Percentiles rank a stretch among this genome's conserved stretches.
phyloP scores from a whole-genome alignment of 345 rosid genomes.

The Eucalyptus erythrocorys region DNA sequence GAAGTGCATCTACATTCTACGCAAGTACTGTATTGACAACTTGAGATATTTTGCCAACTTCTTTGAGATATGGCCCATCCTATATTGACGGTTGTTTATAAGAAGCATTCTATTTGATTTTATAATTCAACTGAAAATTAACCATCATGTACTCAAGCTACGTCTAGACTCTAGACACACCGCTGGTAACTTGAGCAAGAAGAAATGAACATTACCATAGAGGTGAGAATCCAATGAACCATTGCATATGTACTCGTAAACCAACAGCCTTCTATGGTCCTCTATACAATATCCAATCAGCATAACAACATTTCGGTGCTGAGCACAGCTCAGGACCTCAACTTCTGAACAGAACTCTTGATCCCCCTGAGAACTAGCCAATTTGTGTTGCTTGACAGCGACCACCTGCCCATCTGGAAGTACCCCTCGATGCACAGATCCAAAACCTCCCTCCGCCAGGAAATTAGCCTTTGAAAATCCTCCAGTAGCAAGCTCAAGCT shows the following conservation, averaged over 20 bases:
- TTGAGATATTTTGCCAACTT: background rate
- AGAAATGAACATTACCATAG: constrained; percentile 42
- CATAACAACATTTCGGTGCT: constrained; percentile 95
- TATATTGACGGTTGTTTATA: background rate
- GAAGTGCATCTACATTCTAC: background rate
- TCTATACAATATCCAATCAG: constrained; percentile 94
- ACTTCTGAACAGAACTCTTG: constrained; percentile 97
- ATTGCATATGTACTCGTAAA: constrained; percentile 94
- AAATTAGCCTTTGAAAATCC: constrained; percentile 94
- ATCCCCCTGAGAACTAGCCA: constrained; percentile 99
- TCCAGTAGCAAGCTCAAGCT: constrained; percentile 92
- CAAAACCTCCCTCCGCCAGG: constrained; percentile 98
- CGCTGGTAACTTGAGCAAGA: background rate
- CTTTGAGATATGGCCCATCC: background rate
- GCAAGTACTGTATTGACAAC: background rate
- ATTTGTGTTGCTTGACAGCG: constrained; percentile 95
- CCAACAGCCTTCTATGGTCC: constrained; percentile 80
- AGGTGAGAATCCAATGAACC: constrained; percentile 94
- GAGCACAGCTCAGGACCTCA: constrained; percentile 96
- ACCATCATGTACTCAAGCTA: background rate
- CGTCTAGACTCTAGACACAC: background rate
- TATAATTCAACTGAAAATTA: background rate
- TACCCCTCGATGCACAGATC: constrained; percentile 94
- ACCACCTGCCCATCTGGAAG: constrained; percentile 97
- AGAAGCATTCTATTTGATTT: background rate